Conservation (phyloP, 108 stramenopile genomes). For the Craspedostauros australis region DNA sequence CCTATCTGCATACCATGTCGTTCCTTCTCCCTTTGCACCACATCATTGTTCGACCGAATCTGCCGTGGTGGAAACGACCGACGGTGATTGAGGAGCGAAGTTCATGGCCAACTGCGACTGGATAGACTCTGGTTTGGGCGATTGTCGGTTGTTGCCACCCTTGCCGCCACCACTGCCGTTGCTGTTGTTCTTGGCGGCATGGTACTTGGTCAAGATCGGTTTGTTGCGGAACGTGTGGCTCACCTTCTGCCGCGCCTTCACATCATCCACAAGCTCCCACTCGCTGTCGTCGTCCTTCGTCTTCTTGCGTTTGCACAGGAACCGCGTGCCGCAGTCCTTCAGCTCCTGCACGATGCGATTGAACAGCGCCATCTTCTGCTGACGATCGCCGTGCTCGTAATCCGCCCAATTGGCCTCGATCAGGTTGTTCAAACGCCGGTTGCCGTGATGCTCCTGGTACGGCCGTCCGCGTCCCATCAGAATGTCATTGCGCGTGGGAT, state of each 20-base stretch:
- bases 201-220: too few species aligned
- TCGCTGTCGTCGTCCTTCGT: too few species aligned
- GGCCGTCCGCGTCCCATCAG: constrained; percentile 23
- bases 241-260: constrained; percentile 15
- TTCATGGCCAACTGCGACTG: too few species aligned
- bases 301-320: constrained; percentile 12
- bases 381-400: neutral
- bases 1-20: too few species aligned
- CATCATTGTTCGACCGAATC: too few species aligned
- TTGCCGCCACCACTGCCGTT: too few species aligned
- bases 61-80: too few species aligned
- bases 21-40: too few species aligned
- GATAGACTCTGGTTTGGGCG: too few species aligned
- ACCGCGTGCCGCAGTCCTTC: constrained; percentile 3
- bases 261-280: constrained; percentile 19
- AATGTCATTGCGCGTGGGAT: constrained; percentile 8
- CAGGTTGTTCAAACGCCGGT: constrained; percentile 8
- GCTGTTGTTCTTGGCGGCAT: too few species aligned
- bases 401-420: constrained; percentile 1
- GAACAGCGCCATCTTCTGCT: constrained; percentile 10
- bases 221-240: constrained; percentile 15
- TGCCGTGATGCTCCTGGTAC: constrained; percentile 22
- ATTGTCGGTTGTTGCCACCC: too few species aligned
- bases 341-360: constrained; percentile 8
- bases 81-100: too few species aligned